phyloP scores from a whole-genome alignment of 1,284 basidiomycete species.

The Ceratobasidium sp. region DNA sequence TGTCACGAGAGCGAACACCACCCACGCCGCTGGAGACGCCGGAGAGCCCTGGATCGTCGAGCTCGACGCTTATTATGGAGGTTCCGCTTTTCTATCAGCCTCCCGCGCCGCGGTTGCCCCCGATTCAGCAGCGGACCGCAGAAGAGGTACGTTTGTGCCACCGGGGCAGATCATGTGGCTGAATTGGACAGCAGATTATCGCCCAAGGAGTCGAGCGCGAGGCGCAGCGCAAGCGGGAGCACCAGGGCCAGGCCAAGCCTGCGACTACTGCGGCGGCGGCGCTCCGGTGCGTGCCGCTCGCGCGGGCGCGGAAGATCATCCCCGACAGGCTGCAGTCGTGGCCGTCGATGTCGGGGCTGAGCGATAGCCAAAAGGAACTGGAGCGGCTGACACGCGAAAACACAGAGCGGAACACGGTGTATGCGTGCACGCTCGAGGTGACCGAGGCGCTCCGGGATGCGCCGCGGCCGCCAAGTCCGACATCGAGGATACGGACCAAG shows the following conservation, averaged over 20 bases:
- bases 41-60: constrained; percentile 22
- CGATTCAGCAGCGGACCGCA: constrained; percentile 28
- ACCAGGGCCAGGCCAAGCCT: constrained; percentile 54
- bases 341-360: constrained; percentile 12
- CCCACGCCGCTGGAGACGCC: constrained; percentile 39
- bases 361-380: constrained; percentile 31
- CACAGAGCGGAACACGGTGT: constrained; percentile 27
- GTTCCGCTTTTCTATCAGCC: constrained; percentile 42
- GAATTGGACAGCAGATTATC: constrained; percentile 21
- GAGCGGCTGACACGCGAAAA: constrained; percentile 25
- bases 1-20: constrained; percentile 12
- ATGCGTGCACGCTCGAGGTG: constrained; percentile 18
- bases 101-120: constrained; percentile 19
- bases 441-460: constrained; percentile 6
- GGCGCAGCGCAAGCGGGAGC: constrained; percentile 49
- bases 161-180: background rate
- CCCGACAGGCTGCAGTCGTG: constrained; percentile 29
- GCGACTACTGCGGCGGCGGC: constrained; percentile 54
- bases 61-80: constrained; percentile 41
- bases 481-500: constrained; percentile 41
- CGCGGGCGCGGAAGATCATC: constrained; percentile 28
- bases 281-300: constrained; percentile 28
- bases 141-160: constrained; percentile 23
- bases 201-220: constrained; percentile 28
- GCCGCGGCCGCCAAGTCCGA: constrained; percentile 44